Conservation (phyloP, 176 grass and related monocot genomes). For the Elaeis guineensis region DNA sequence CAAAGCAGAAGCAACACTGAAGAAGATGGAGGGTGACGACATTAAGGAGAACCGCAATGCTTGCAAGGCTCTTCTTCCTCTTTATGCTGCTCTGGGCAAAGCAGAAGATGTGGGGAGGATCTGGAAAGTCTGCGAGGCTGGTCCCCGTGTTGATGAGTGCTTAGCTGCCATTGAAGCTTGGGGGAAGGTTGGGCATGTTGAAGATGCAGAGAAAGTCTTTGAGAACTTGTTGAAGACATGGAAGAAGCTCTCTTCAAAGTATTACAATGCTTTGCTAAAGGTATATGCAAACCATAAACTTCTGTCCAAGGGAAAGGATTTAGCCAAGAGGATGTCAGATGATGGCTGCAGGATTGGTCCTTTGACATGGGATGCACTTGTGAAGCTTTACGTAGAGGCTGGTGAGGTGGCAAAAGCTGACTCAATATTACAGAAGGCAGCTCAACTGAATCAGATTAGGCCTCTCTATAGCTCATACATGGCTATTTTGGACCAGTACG, state of each 20-base stretch:
- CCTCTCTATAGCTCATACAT: slow-evolving; percentile 17
- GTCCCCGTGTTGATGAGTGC: slow-evolving; percentile 6
- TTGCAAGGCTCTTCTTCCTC: slow-evolving; percentile 18
- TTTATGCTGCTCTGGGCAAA: slow-evolving; percentile 23
- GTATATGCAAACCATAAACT: slow-evolving; percentile 19
- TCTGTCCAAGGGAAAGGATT: slow-evolving; percentile 20
- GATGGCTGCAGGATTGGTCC: slow-evolving; percentile 21
- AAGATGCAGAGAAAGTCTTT: slow-evolving; percentile 18
- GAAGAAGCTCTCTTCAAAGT: slow-evolving; percentile 12
- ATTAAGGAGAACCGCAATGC: slow-evolving; percentile 5
- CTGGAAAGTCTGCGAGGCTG: slow-evolving; percentile 16
- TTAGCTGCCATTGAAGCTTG: slow-evolving; percentile 21
- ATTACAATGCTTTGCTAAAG: slow-evolving; percentile 13
- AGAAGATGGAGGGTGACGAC: slow-evolving; percentile 19
- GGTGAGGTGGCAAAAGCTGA: slow-evolving; percentile 23
- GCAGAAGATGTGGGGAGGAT: slow-evolving; percentile 25
- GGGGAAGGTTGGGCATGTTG: slow-evolving; percentile 5
- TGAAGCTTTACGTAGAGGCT: slow-evolving; percentile 15
- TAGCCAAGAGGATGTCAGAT: slow-evolving; percentile 15
- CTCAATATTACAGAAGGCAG: slow-evolving; percentile 9
- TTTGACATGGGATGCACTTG: slow-evolving; percentile 18
- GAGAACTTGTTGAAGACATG: slow-evolving; percentile 9
- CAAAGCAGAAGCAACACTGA: slow-evolving; percentile 18
- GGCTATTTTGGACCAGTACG: slow-evolving; percentile 6
- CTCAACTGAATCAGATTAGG: not conserved